Conservation (phyloP, 768 basidiomycete species). For the Sarcodon aspratus region DNA sequence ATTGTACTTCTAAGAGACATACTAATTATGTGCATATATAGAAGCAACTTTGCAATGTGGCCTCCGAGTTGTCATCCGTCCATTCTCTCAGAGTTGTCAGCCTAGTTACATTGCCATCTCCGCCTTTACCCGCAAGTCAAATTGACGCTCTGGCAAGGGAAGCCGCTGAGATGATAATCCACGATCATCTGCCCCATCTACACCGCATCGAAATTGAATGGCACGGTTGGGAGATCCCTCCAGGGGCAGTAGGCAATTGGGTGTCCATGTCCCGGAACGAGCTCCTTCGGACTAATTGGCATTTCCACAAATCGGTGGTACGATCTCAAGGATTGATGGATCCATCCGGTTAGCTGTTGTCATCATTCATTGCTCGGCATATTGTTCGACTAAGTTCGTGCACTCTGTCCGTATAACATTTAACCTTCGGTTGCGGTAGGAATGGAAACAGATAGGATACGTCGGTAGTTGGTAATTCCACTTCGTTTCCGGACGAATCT, state of each 20-base stretch:
- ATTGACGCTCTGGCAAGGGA: not conserved
- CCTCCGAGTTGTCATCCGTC: slow-evolving; percentile 4
- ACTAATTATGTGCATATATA: slow-evolving; percentile 4
- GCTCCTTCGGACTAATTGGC: not conserved
- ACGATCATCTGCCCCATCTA: slow-evolving; percentile 1
- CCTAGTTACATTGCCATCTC: slow-evolving; percentile 11
- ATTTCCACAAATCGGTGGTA: not conserved
- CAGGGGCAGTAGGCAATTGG: not conserved
- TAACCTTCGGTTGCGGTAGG: too few relatives aligned
- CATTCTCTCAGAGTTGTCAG: slow-evolving; percentile 7
- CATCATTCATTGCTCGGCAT: too few relatives aligned
- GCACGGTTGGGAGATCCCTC: slow-evolving; percentile 5
- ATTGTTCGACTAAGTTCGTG: too few relatives aligned
- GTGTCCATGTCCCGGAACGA: not conserved
- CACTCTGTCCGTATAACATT: too few relatives aligned
- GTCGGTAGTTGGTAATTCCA: too few relatives aligned
- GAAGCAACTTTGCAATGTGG: slow-evolving; percentile 8
- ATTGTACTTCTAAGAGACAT: not conserved
- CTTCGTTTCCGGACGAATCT: too few relatives aligned
- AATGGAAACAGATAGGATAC: too few relatives aligned
- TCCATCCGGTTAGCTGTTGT: too few relatives aligned
- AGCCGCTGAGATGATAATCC: slow-evolving; percentile 1
- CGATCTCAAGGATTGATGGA: too few relatives aligned
- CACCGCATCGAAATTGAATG: slow-evolving; percentile 11
- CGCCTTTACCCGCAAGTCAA: slow-evolving; percentile 1